These are phyloP conservation scores for Trichocomaceae sp. DNA, from an alignment of 2,329 filamentous ascomycete genomes.

Conservation along the genomic window DNA sequence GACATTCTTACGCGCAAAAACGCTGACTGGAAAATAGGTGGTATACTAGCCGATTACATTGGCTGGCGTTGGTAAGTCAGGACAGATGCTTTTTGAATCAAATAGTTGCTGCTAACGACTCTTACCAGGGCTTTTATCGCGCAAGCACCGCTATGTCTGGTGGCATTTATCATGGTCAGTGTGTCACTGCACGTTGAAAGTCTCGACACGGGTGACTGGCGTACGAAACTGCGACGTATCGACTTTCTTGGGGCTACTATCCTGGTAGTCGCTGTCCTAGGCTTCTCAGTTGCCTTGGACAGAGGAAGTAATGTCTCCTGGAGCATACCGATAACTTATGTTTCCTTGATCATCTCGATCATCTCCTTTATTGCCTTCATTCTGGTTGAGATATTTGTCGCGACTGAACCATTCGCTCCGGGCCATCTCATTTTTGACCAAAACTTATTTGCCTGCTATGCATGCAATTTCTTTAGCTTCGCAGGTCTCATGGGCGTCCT, in stretches of 20 bases:
- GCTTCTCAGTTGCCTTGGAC: slow-evolving; percentile 64
- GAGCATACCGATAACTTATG: slow-evolving; percentile 52
- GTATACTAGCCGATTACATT: slow-evolving; percentile 57
- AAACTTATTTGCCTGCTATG: slow-evolving; percentile 60
- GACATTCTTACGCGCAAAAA: background rate
- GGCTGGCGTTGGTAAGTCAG: slow-evolving; percentile 13
- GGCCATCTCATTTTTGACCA: slow-evolving; percentile 65
- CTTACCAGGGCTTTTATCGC: slow-evolving; percentile 53
- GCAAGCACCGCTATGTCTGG: slow-evolving; percentile 61
- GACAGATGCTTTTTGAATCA: background rate
- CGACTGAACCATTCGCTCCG: slow-evolving; percentile 66
- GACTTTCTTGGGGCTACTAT: slow-evolving; percentile 67
- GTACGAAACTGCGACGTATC: slow-evolving; percentile 58
- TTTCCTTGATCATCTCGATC: slow-evolving; percentile 50
- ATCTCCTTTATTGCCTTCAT: slow-evolving; percentile 61
- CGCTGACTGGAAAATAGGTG: slow-evolving; percentile 36
- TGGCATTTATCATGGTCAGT: slow-evolving; percentile 59
- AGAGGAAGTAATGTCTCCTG: slow-evolving; percentile 67
- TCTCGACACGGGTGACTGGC: slow-evolving; percentile 56
- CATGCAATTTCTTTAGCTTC: slow-evolving; percentile 66
- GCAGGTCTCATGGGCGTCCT: slow-evolving; percentile 53
- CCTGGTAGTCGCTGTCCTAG: slow-evolving; percentile 59
- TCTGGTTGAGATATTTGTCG: slow-evolving; percentile 60
- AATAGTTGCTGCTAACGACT: background rate
- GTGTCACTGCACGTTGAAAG: slow-evolving; percentile 56